These are phyloP conservation scores for Termitomyces titanicus DNA, from an alignment of 768 basidiomycete species.

Conservation along the genomic window DNA sequence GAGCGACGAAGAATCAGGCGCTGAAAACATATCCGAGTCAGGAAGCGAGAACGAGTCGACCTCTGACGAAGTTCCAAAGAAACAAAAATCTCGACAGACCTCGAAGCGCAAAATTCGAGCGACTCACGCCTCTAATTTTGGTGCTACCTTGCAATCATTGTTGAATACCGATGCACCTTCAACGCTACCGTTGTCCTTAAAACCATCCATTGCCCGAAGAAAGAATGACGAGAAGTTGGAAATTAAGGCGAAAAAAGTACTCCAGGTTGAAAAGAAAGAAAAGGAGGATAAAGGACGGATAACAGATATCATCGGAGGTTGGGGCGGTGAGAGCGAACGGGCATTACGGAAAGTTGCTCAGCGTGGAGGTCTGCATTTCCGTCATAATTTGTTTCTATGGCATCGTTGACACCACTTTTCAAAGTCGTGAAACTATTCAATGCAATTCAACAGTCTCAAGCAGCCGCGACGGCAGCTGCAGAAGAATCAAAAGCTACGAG, in stretches of 20 bases:
- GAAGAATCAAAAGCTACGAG: slow-evolving; percentile 58
- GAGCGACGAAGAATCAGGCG: slow-evolving; percentile 13
- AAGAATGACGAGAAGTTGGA: slow-evolving; percentile 77
- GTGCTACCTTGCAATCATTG: slow-evolving; percentile 67
- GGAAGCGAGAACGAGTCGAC: slow-evolving; percentile 33
- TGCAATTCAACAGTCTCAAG: slow-evolving; percentile 78
- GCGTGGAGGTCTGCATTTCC: slow-evolving; percentile 58
- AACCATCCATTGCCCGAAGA: slow-evolving; percentile 65
- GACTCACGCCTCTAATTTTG: slow-evolving; percentile 70
- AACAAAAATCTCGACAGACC: slow-evolving; percentile 72
- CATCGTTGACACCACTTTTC: neutral
- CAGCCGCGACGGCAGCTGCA: slow-evolving; percentile 44
- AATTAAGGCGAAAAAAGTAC: slow-evolving; percentile 62
- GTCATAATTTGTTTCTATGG: neutral
- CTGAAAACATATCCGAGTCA: slow-evolving; percentile 8
- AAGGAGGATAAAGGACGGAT: slow-evolving; percentile 68
- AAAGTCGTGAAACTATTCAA: slow-evolving; percentile 86
- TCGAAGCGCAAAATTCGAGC: slow-evolving; percentile 81
- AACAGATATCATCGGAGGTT: slow-evolving; percentile 77
- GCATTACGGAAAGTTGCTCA: slow-evolving; percentile 81
- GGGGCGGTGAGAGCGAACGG: slow-evolving; percentile 82
- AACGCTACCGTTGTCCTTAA: slow-evolving; percentile 69
- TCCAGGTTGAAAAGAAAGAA: slow-evolving; percentile 69
- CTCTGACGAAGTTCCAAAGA: slow-evolving; percentile 60
- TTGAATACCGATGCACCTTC: slow-evolving; percentile 72